Percentiles rank a stretch among this genome's conserved stretches.
Evolutionary conservation across 352 stramenopile genomes (phyloP).

Genomic region (Pythium rhizo-oryzae): DNA sequence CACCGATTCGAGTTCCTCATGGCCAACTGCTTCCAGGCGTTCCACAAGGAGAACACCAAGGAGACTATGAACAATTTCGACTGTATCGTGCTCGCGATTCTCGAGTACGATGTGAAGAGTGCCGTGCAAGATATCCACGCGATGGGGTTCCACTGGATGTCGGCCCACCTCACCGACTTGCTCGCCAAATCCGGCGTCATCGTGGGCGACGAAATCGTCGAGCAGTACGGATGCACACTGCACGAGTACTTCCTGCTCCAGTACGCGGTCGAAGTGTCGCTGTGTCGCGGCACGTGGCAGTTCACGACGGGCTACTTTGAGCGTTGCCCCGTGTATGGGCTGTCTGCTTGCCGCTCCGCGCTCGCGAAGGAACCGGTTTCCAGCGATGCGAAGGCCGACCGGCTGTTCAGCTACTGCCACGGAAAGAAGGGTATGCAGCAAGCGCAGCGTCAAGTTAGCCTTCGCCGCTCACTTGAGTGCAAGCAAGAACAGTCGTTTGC

Average conservation of each 20-base stretch:
- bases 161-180: slow-evolving; percentile 64
- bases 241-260: slow-evolving; percentile 64
- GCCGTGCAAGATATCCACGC: slow-evolving; percentile 66
- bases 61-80: slow-evolving; percentile 78
- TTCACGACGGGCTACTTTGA: slow-evolving; percentile 69
- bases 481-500: slow-evolving; percentile 43
- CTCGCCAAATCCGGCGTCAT: slow-evolving; percentile 60
- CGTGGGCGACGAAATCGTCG: slow-evolving; percentile 43
- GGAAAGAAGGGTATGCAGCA: slow-evolving; percentile 45
- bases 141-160: slow-evolving; percentile 79
- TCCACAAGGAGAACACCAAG: slow-evolving; percentile 36
- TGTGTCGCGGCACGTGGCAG: slow-evolving; percentile 66
- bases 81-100: slow-evolving; percentile 76
- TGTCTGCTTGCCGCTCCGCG: slow-evolving; percentile 39
- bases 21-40: slow-evolving; percentile 65
- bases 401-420: slow-evolving; percentile 56
- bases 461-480: slow-evolving; percentile 46
- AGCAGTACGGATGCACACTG: slow-evolving; percentile 52
- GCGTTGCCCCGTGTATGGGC: slow-evolving; percentile 54
- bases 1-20: slow-evolving; percentile 82
- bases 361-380: slow-evolving; percentile 51
- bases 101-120: slow-evolving; percentile 76
- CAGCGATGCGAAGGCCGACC: slow-evolving; percentile 64
- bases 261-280: slow-evolving; percentile 69
- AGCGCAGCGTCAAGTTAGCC: slow-evolving; percentile 39